Conservation (phyloP, 1,284 basidiomycete genomes). For the Trametes polyzona region DNA sequence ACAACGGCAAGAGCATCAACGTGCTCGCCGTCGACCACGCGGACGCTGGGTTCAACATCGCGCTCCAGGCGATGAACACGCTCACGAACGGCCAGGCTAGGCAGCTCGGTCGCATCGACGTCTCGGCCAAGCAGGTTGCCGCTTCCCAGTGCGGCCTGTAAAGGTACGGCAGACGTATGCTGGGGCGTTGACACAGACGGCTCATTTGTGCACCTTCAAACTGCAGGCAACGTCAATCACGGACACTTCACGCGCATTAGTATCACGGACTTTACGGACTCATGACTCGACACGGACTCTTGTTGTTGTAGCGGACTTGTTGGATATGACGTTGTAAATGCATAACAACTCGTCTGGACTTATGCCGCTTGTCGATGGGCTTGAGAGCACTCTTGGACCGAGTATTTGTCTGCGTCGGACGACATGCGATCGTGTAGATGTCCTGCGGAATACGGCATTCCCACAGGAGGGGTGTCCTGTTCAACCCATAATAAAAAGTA, state of each 20-base stretch:
- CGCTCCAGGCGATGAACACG: conserved; percentile 43
- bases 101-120: conserved; percentile 41
- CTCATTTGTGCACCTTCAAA: not conserved
- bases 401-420: no score
- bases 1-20: conserved; percentile 40
- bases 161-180: no score
- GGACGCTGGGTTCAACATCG: conserved; percentile 43
- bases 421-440: no score
- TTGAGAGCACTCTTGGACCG: no score
- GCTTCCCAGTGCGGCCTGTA: conserved; percentile 42
- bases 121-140: conserved; percentile 39
- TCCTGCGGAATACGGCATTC: no score
- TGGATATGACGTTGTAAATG: not conserved
- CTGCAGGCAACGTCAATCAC: not conserved
- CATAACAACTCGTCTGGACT: no score
- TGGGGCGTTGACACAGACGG: not conserved
- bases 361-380: no score
- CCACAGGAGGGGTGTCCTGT: no score
- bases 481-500: no score
- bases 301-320: not conserved
- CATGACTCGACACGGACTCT: conserved; percentile 5
- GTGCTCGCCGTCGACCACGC: conserved; percentile 47
- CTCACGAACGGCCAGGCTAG: conserved; percentile 44
- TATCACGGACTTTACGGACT: conserved; percentile 10
- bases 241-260: not conserved